A percentile compares a stretch with the other conserved stretches of the same genome.
Conservation (phyloP, 2,329 filamentous ascomycete species). For the Aspergillus pseudoglaucus region DNA sequence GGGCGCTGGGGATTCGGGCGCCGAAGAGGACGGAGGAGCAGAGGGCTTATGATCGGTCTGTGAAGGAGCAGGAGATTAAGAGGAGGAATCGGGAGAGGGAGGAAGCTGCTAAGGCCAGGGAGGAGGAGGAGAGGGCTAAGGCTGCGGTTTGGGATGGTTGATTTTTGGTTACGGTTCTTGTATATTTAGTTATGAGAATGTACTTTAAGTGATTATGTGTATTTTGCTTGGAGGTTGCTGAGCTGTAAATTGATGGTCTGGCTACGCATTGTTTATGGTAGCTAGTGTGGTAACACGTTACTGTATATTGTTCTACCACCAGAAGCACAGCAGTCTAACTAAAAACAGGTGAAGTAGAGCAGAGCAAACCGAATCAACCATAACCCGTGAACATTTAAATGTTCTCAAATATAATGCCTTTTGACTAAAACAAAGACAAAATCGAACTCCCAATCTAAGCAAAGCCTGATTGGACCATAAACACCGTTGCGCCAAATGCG, state of each 20-base stretch:
- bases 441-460: constrained; percentile 2
- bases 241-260: too few relatives aligned
- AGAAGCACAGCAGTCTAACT: too few relatives aligned
- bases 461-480: not conserved
- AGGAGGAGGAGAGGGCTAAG: constrained; percentile 67
- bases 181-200: not conserved
- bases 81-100: constrained; percentile 65
- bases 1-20: constrained; percentile 72
- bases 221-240: not conserved
- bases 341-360: too few relatives aligned
- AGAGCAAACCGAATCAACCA: too few relatives aligned
- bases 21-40: constrained; percentile 84
- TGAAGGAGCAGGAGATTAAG: constrained; percentile 79
- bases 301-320: too few relatives aligned
- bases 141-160: constrained; percentile 75
- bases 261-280: too few relatives aligned
- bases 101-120: constrained; percentile 56
- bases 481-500: constrained; percentile 9
- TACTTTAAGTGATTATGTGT: not conserved
- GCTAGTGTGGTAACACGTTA: too few relatives aligned
- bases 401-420: constrained; percentile 11
- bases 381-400: not conserved
- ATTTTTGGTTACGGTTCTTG: not conserved
- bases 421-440: not conserved
- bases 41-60: constrained; percentile 72